Evolutionary conservation across 2,329 filamentous ascomycete genomes (phyloP).

Genomic region (Leptodontidium sp.): DNA sequence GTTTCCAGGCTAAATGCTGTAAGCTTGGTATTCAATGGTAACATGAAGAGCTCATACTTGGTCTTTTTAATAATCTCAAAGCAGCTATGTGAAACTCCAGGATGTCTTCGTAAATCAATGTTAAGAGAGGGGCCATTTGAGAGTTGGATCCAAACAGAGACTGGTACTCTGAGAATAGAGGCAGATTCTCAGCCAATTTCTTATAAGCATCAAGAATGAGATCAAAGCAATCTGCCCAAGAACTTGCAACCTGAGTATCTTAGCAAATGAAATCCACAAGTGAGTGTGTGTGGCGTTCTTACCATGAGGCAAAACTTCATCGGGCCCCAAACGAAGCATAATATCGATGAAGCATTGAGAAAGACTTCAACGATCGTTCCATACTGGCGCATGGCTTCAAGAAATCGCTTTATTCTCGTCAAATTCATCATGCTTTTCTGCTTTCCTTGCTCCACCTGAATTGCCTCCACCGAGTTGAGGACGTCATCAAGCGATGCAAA

Average conservation of each 20-base stretch:
- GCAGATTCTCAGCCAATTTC: constrained; percentile 50
- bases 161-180: constrained; percentile 47
- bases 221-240: constrained; percentile 48
- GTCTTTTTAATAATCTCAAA: constrained; percentile 43
- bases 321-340: constrained; percentile 50
- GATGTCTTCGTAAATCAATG: constrained; percentile 50
- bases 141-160: constrained; percentile 43
- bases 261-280: too few relatives aligned
- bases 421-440: constrained; percentile 43
- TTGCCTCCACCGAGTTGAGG: constrained; percentile 31
- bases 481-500: constrained; percentile 40
- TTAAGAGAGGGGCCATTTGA: constrained; percentile 46
- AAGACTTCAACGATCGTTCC: constrained; percentile 49
- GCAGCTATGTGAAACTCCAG: constrained; percentile 50
- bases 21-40: neutral
- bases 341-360: constrained; percentile 43
- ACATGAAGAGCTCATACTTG: constrained; percentile 31
- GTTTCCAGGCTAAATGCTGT: constrained; percentile 43
- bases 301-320: constrained; percentile 49
- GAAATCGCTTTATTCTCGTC: constrained; percentile 42
- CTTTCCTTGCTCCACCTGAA: constrained; percentile 45
- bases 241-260: constrained; percentile 43
- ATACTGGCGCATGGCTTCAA: constrained; percentile 50
- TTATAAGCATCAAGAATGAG: constrained; percentile 50
- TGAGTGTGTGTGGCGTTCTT: constrained; percentile 1